These are phyloP conservation scores for Colletotrichum incanum DNA, from an alignment of 2,329 filamentous ascomycete genomes.

Conservation along the genomic window DNA sequence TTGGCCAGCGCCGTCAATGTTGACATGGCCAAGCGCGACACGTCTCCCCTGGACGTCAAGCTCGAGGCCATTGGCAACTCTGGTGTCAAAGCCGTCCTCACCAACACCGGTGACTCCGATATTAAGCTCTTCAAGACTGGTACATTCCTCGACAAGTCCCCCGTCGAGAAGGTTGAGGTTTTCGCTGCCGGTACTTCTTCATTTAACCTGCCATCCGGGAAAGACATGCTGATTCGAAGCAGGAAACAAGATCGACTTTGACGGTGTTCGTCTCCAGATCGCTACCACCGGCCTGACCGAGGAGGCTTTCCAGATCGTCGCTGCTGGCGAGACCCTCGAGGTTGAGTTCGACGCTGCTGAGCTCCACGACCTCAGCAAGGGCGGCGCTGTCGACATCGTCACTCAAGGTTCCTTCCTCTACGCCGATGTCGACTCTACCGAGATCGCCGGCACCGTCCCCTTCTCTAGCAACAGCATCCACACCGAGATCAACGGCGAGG, in stretches of 20 bases:
- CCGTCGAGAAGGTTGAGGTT: slow-evolving; percentile 67
- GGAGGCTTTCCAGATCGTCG: slow-evolving; percentile 66
- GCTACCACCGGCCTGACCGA: slow-evolving; percentile 61
- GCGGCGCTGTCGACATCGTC: slow-evolving; percentile 70
- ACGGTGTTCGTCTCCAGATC: slow-evolving; percentile 68
- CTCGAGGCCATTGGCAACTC: slow-evolving; percentile 63
- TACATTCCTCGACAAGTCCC: slow-evolving; percentile 63
- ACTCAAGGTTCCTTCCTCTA: slow-evolving; percentile 71
- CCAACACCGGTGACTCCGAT: slow-evolving; percentile 62
- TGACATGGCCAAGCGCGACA: slow-evolving; percentile 37
- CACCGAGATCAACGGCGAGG: slow-evolving; percentile 69
- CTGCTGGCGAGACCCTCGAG: slow-evolving; percentile 65
- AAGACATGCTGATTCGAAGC: neutral
- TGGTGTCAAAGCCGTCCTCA: slow-evolving; percentile 64
- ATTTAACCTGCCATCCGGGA: too few species aligned
- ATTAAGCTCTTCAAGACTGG: slow-evolving; percentile 66
- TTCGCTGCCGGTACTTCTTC: slow-evolving; percentile 56
- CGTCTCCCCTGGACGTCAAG: slow-evolving; percentile 55
- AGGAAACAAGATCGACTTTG: slow-evolving; percentile 59
- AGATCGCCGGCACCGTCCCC: slow-evolving; percentile 68
- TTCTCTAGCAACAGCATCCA: slow-evolving; percentile 74
- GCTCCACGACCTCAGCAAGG: slow-evolving; percentile 66
- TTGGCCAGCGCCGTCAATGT: slow-evolving; percentile 39
- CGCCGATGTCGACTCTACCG: slow-evolving; percentile 67
- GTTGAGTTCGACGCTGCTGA: slow-evolving; percentile 70